Base-by-base conservation (phyloP, 768 basidiomycete genomes). In the Obba rivulosa region DNA sequence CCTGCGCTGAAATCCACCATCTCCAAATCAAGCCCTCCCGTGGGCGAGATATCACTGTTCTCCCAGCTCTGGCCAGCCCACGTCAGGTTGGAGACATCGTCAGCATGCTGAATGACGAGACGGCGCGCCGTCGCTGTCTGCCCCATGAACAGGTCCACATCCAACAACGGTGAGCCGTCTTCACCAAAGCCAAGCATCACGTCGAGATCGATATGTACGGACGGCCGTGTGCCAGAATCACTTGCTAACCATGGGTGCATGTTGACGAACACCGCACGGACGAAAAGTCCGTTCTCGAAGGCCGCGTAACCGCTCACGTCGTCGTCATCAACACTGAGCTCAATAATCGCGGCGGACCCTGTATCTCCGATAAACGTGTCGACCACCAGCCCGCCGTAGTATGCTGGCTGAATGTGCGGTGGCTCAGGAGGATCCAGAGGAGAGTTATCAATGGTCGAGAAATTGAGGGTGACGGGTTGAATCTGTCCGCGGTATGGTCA, bases 361-460 rank as follows among this genome's bases (percentile, higher is more conserved):
- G 63, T 70, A 8, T 58, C 55, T 10, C 81, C 78, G 31, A 82
- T 75, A 11, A 76, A 74, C 63, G 81, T 79, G 3, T 72, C 76
- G 24, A 73, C 72, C 37, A 84, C 71, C 48, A 85, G 71, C 4
- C 78, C 79, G 0, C 74, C 77, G 52, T 85, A 85, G 60, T 85
- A 87, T 13, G 73, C 67, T 0, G 83, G 77, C 53, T 83, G 81
- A 41, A 85, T 67, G 48, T 83, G 81, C 2, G 83, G 75, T 18
- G 71, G 63, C 11, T 74, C 63, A 0, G 81, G 79, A 8, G 61
- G 57, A 11, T 72, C 22, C 9, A 82, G 70, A 2, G 69, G 54
- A 16, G 74, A 67, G 7, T 76, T 82, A 57, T 85, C 75, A 40
- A 77, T 56, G 28, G 28, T 17, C 2, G 80, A 83, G 13, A 74